Conservation (phyloP, 1,139 yeast genomes). For the Yamadazyma buinensis region DNA sequence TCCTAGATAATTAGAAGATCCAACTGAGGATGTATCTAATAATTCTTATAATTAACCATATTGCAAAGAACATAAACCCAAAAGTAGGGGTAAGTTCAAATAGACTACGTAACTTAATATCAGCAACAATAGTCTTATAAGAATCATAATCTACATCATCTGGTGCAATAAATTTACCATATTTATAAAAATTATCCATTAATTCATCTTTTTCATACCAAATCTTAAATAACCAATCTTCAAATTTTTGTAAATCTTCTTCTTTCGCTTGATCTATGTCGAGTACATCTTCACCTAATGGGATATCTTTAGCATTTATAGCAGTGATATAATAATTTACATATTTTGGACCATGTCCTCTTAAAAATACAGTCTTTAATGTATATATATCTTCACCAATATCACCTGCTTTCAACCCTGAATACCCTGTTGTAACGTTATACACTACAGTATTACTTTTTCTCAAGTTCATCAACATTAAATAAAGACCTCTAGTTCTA, state of each 20-base stretch:
- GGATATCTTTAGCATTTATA: conserved; percentile 58
- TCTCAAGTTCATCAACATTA: conserved; percentile 56
- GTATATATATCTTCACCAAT: conserved; percentile 80
- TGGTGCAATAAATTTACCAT: conserved; percentile 49
- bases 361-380: conserved; percentile 57
- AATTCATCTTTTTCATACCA: conserved; percentile 80
- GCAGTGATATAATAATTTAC: conserved; percentile 65
- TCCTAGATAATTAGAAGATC: no score
- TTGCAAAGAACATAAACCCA: conserved; percentile 7
- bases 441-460: conserved; percentile 65
- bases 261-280: conserved; percentile 44
- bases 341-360: conserved; percentile 66
- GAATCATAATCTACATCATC: conserved; percentile 19
- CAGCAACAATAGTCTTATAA: conserved; percentile 23
- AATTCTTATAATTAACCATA: not conserved
- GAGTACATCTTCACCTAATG: conserved; percentile 49
- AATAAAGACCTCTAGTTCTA: conserved; percentile 72
- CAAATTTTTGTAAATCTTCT: conserved; percentile 49
- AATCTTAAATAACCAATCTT: conserved; percentile 67
- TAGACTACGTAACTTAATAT: conserved; percentile 22
- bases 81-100: conserved; percentile 20
- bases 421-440: conserved; percentile 81
- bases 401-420: conserved; percentile 58
- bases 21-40: no score
- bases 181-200: conserved; percentile 54